Evolutionary conservation across 1,284 basidiomycete genomes (phyloP).

Genomic region (Sanguinoderma infundibulare): DNA sequence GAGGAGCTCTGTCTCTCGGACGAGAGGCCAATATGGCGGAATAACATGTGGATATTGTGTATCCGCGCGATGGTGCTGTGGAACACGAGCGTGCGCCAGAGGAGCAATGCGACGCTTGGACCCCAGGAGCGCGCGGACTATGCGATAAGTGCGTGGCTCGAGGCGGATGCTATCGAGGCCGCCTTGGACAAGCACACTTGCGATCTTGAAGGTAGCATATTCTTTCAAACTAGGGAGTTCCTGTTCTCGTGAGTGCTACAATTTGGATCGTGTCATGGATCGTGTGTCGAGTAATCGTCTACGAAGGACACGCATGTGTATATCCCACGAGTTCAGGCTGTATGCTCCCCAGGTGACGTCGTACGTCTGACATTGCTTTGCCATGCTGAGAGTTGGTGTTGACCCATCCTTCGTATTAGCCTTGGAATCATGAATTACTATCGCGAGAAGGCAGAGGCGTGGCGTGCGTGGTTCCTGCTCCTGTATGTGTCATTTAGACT

Average conservation of each 20-base stretch:
- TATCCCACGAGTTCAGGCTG: slow-evolving; percentile 68
- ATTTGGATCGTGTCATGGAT: background rate
- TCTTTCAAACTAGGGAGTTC: slow-evolving; percentile 71
- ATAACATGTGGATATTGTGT: slow-evolving; percentile 72
- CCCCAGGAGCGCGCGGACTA: slow-evolving; percentile 60
- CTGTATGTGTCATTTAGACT: background rate
- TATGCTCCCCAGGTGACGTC: slow-evolving; percentile 61
- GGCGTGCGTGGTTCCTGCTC: slow-evolving; percentile 53
- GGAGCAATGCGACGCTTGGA: slow-evolving; percentile 41
- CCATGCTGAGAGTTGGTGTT: background rate
- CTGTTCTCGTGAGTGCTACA: slow-evolving; percentile 66
- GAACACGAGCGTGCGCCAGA: slow-evolving; percentile 66
- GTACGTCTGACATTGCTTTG: slow-evolving; percentile 42
- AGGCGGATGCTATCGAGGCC: slow-evolving; percentile 66
- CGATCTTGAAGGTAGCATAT: slow-evolving; percentile 60
- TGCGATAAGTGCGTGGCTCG: slow-evolving; percentile 67
- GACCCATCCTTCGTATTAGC: slow-evolving; percentile 32
- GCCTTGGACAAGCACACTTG: slow-evolving; percentile 68
- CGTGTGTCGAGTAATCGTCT: slow-evolving; percentile 24
- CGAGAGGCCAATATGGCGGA: slow-evolving; percentile 47
- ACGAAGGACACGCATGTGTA: slow-evolving; percentile 64
- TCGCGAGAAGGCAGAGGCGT: slow-evolving; percentile 66
- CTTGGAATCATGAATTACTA: slow-evolving; percentile 55
- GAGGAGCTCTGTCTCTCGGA: slow-evolving; percentile 51
- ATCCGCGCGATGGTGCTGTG: slow-evolving; percentile 69